Evolutionary conservation across 352 stramenopile genomes (phyloP).

Genomic region (Globisporangium cederbergense): DNA sequence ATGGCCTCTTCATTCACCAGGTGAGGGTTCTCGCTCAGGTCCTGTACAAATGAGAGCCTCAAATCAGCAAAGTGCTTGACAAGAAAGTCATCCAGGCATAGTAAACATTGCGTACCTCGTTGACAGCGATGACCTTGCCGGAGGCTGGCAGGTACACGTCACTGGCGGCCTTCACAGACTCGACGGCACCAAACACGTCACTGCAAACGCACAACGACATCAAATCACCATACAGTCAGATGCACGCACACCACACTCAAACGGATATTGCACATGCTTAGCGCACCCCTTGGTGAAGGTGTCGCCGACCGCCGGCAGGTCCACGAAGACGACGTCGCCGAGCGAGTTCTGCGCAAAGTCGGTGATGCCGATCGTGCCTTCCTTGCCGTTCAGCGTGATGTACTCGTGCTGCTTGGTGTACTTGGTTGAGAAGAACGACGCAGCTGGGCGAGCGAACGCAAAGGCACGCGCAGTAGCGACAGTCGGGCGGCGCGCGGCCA

Average conservation of each 20-base stretch:
- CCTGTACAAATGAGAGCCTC: constrained; percentile 22
- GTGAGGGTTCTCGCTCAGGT: constrained; percentile 75
- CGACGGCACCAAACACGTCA: constrained; percentile 94
- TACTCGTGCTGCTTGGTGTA: constrained; percentile 88
- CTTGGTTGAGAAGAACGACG: constrained; percentile 76
- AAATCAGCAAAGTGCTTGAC: neutral
- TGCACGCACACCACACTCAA: neutral
- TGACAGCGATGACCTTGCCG: constrained; percentile 93
- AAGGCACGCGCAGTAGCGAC: constrained; percentile 33
- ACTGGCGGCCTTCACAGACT: constrained; percentile 98
- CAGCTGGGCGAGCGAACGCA: constrained; percentile 40
- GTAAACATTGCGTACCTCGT: constrained; percentile 62
- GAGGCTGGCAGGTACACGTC: constrained; percentile 95
- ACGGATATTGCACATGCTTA: too few species aligned
- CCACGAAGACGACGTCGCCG: constrained; percentile 97
- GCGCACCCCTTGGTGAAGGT: constrained; percentile 91
- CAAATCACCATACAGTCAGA: neutral
- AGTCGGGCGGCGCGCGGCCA: constrained; percentile 33
- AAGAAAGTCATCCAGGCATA: neutral
- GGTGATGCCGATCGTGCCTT: constrained; percentile 95
- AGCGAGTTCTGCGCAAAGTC: constrained; percentile 97
- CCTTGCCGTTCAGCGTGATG: constrained; percentile 71
- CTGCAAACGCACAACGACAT: constrained; percentile 26
- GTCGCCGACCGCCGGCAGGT: constrained; percentile 93
- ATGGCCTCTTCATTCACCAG: constrained; percentile 88